Percentiles rank a stretch among this genome's conserved stretches.
Conservation (phyloP, 2,329 filamentous ascomycete species). For the Huntiella decipiens region DNA sequence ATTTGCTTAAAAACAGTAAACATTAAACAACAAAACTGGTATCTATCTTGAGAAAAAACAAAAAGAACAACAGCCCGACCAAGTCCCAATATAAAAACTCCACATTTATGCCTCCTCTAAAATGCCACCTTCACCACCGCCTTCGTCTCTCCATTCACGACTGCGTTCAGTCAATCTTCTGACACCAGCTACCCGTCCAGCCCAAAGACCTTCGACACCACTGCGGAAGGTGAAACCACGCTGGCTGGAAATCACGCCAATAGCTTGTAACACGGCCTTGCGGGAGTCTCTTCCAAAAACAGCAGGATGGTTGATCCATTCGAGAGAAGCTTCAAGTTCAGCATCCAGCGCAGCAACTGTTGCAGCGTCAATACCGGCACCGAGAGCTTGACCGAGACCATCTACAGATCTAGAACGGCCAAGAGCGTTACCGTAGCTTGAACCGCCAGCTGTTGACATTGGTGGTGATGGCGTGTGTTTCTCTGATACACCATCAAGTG, state of each 20-base stretch:
- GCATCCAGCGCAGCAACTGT: constrained; percentile 77
- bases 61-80: constrained; percentile 4
- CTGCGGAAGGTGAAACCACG: constrained; percentile 86
- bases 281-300: constrained; percentile 86
- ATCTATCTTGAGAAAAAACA: constrained; percentile 3
- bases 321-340: constrained; percentile 73
- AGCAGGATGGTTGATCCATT: constrained; percentile 95
- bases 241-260: constrained; percentile 90
- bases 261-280: constrained; percentile 89
- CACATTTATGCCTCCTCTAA: constrained; percentile 34
- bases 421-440: constrained; percentile 23
- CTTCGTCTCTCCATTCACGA: constrained; percentile 79
- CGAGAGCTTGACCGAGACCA: constrained; percentile 29
- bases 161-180: constrained; percentile 66
- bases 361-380: constrained; percentile 61
- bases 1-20: too few relatives aligned
- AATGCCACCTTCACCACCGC: constrained; percentile 51
- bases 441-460: constrained; percentile 27
- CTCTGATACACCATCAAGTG: constrained; percentile 20
- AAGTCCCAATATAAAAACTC: neutral
- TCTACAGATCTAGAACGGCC: constrained; percentile 36
- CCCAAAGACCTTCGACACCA: constrained; percentile 77
- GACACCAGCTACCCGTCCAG: constrained; percentile 61
- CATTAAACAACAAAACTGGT: too few relatives aligned
- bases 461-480: constrained; percentile 38